phyloP scores from a whole-genome alignment of 148 eudicot genomes.

The Nepenthes gracilis region DNA sequence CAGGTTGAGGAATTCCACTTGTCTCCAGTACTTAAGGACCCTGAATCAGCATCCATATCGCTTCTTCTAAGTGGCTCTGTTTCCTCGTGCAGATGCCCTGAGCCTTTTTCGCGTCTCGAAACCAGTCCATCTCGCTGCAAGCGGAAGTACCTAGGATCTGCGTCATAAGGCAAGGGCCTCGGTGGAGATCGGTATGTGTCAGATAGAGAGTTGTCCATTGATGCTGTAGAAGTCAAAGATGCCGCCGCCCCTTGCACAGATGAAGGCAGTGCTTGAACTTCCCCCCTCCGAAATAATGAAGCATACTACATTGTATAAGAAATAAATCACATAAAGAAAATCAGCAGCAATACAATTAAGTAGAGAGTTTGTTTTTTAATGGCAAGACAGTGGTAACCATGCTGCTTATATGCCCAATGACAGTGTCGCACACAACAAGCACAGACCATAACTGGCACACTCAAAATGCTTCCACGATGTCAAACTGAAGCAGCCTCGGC shows the following conservation, averaged over 20 bases:
- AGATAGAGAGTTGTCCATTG: conserved; percentile 55
- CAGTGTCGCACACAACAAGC: too few relatives aligned
- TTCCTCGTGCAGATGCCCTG: conserved; percentile 68
- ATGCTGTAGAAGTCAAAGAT: conserved; percentile 37
- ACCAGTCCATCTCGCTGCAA: conserved; percentile 70
- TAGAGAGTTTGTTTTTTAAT: neutral
- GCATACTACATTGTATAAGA: conserved; percentile 44
- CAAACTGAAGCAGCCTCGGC: too few relatives aligned
- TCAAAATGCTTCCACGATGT: too few relatives aligned
- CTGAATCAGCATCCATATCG: conserved; percentile 55
- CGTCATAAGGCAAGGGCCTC: conserved; percentile 85
- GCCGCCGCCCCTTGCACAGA: conserved; percentile 56
- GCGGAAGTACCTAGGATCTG: conserved; percentile 57
- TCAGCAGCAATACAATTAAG: neutral
- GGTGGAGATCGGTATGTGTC: conserved; percentile 82
- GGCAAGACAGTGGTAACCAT: too few relatives aligned
- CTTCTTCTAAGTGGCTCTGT: conserved; percentile 60
- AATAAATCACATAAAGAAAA: neutral
- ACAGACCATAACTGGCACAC: too few relatives aligned
- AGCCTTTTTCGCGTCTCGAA: conserved; percentile 74
- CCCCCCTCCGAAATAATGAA: conserved; percentile 77
- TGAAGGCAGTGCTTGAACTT: conserved; percentile 54
- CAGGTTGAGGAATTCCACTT: conserved; percentile 51
- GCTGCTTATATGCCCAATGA: too few relatives aligned
- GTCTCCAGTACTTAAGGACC: conserved; percentile 31